These are phyloP conservation scores for Debaryomyces prosopidis DNA, from an alignment of 805 yeast species.

Conservation along the genomic window DNA sequence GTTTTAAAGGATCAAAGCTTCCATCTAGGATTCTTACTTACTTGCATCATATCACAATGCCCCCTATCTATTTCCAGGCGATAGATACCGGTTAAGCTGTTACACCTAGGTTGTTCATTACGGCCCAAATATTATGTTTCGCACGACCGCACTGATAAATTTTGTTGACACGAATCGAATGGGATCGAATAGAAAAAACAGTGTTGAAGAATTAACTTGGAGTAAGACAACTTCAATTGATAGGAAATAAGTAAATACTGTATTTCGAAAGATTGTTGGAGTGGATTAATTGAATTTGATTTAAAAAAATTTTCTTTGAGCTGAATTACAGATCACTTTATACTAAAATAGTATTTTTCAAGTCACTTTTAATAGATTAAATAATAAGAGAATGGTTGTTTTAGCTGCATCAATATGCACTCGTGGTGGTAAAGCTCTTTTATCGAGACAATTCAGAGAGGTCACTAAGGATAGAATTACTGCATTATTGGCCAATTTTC, in stretches of 20 bases:
- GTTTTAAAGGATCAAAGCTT: no score
- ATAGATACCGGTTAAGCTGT: no score
- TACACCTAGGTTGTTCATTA: no score
- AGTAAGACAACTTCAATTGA: background rate
- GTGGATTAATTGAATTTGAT: background rate
- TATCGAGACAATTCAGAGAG: slow-evolving; percentile 90
- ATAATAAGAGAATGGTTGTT: slow-evolving; percentile 55
- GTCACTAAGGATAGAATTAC: slow-evolving; percentile 82
- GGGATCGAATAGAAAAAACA: background rate
- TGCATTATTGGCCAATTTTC: slow-evolving; percentile 81
- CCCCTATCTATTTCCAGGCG: no score
- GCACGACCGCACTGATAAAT: slow-evolving; percentile 2
- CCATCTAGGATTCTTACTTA: background rate
- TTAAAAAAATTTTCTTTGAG: background rate
- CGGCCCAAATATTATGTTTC: background rate
- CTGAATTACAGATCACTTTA: background rate
- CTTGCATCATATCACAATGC: no score
- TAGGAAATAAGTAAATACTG: background rate
- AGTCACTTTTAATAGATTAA: background rate
- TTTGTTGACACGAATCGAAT: slow-evolving; percentile 8
- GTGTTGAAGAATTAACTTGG: background rate
- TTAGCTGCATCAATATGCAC: slow-evolving; percentile 95
- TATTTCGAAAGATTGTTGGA: background rate
- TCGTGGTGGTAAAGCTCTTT: slow-evolving; percentile 86
- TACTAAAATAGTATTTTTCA: background rate